Evolutionary conservation across 805 yeast species (phyloP).

Genomic region (Yamadazyma insecticola): DNA sequence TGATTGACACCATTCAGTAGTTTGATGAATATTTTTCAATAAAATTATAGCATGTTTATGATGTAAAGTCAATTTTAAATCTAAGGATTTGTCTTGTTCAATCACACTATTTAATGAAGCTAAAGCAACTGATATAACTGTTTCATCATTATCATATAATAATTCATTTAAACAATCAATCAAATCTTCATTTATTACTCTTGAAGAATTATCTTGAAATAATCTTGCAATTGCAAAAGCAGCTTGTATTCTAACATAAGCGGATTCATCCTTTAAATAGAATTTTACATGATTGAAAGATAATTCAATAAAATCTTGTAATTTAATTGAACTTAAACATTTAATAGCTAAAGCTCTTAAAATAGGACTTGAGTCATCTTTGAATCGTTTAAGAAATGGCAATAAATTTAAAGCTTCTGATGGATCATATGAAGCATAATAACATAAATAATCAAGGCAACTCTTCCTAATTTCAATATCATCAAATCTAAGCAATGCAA

Average conservation of each 20-base stretch:
- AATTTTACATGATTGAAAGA: slow-evolving; percentile 37
- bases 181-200: slow-evolving; percentile 41
- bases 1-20: slow-evolving; percentile 71
- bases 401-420: slow-evolving; percentile 51
- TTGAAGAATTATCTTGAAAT: slow-evolving; percentile 49
- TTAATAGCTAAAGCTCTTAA: slow-evolving; percentile 59
- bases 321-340: slow-evolving; percentile 57
- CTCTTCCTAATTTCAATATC: slow-evolving; percentile 70
- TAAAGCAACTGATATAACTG: slow-evolving; percentile 68
- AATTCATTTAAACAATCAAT: slow-evolving; percentile 46
- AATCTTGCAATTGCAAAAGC: slow-evolving; percentile 65
- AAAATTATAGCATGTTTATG: slow-evolving; percentile 36
- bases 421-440: slow-evolving; percentile 58
- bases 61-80: slow-evolving; percentile 45
- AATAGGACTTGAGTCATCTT: slow-evolving; percentile 41
- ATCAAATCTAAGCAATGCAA: slow-evolving; percentile 44
- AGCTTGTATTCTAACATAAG: slow-evolving; percentile 64
- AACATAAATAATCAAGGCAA: slow-evolving; percentile 61
- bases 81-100: slow-evolving; percentile 47
- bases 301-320: slow-evolving; percentile 46
- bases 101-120: slow-evolving; percentile 64
- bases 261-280: slow-evolving; percentile 43
- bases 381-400: slow-evolving; percentile 51
- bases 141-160: slow-evolving; percentile 52
- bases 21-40: slow-evolving; percentile 28